Evolutionary conservation across 2,329 filamentous ascomycete genomes (phyloP).

Genomic region (Ophiostoma montium): DNA sequence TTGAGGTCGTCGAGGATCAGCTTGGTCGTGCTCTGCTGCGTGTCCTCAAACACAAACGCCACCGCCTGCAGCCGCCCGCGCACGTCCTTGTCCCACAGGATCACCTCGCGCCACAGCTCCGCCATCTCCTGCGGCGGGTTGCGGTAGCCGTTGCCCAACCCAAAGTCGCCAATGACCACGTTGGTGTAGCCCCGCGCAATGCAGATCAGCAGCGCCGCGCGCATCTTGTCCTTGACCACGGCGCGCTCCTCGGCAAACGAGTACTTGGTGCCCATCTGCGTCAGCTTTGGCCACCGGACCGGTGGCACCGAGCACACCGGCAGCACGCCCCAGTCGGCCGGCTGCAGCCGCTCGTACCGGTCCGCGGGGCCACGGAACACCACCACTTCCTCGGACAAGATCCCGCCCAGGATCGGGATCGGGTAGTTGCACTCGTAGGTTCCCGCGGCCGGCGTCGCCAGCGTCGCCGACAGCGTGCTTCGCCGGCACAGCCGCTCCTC

Average conservation of each 20-base stretch:
- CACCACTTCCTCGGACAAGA: slow-evolving; percentile 57
- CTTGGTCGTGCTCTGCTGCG: slow-evolving; percentile 35
- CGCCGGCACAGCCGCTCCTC: slow-evolving; percentile 63
- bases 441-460: slow-evolving; percentile 44
- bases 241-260: slow-evolving; percentile 58
- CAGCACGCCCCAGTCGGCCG: slow-evolving; percentile 39
- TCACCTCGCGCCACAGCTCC: slow-evolving; percentile 50
- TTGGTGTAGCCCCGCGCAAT: slow-evolving; percentile 42
- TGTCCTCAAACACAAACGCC: slow-evolving; percentile 50
- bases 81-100: slow-evolving; percentile 48
- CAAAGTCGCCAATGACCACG: slow-evolving; percentile 50
- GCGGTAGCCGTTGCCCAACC: slow-evolving; percentile 46
- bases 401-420: slow-evolving; percentile 53
- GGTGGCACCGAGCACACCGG: slow-evolving; percentile 64
- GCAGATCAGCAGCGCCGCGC: slow-evolving; percentile 55
- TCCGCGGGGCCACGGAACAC: slow-evolving; percentile 60
- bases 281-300: slow-evolving; percentile 58
- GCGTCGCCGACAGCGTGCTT: slow-evolving; percentile 56
- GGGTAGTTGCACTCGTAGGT: slow-evolving; percentile 47
- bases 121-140: slow-evolving; percentile 53
- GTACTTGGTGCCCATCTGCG: slow-evolving; percentile 51
- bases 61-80: slow-evolving; percentile 47
- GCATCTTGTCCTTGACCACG: slow-evolving; percentile 60
- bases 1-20: slow-evolving; percentile 40
- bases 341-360: slow-evolving; percentile 42